Conservation (phyloP, 169 alveolate genomes). For the Eimeria falciformis region DNA sequence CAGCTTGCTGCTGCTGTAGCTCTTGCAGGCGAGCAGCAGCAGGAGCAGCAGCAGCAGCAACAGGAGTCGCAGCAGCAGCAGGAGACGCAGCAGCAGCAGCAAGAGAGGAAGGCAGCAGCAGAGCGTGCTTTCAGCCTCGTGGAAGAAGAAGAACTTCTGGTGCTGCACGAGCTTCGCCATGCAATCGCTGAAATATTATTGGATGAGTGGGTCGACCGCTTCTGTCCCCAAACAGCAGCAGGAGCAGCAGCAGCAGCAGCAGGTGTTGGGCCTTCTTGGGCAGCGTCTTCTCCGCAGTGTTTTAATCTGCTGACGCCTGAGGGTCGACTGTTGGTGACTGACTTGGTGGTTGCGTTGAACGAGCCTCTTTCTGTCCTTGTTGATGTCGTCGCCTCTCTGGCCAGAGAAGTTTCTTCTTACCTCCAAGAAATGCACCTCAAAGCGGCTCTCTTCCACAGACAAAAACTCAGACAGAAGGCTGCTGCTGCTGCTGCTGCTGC, state of each 20-base stretch:
- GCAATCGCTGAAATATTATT: conserved; percentile 45
- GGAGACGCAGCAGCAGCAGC: conserved; percentile 6
- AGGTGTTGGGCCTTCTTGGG: neutral
- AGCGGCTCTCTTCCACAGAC: neutral
- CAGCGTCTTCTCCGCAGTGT: conserved; percentile 48
- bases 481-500: neutral
- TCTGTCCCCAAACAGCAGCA: neutral
- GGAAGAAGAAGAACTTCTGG: conserved; percentile 53
- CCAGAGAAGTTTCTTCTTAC: conserved; percentile 30
- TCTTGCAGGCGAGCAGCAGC: conserved; percentile 16
- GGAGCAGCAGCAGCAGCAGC: conserved; percentile 18
- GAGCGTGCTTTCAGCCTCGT: neutral
- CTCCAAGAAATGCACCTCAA: conserved; percentile 11
- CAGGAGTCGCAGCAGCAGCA: neutral
- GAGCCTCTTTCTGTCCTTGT: conserved; percentile 53
- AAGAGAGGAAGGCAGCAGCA: conserved; percentile 28
- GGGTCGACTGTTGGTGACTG: conserved; percentile 65
- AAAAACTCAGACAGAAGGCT: too few relatives aligned
- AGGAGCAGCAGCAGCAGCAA: conserved; percentile 46
- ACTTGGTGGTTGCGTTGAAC: neutral
- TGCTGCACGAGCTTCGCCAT: conserved; percentile 71
- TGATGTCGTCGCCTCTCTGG: conserved; percentile 28
- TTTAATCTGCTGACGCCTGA: conserved; percentile 12
- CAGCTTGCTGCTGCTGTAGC: conserved; percentile 22
- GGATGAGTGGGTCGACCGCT: conserved; percentile 62